These are phyloP conservation scores for Teratosphaeria epicoccoides DNA, from an alignment of 2,329 filamentous ascomycete genomes.

Conservation along the genomic window DNA sequence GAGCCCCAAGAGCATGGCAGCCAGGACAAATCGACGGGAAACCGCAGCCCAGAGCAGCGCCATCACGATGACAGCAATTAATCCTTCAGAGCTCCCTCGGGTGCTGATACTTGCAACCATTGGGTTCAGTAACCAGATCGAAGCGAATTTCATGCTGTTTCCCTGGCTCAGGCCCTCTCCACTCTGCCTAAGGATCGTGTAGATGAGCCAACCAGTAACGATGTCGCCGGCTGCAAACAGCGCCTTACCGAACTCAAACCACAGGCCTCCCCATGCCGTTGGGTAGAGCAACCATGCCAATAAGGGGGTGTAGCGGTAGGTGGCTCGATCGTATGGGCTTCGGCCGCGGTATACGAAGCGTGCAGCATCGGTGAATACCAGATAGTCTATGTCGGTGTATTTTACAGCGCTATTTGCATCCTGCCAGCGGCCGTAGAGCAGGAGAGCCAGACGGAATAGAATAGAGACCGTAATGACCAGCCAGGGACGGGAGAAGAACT, in stretches of 20 bases:
- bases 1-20: slow-evolving; percentile 67
- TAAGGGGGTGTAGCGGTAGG: slow-evolving; percentile 92
- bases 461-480: slow-evolving; percentile 38
- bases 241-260: slow-evolving; percentile 78
- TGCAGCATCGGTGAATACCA: slow-evolving; percentile 92
- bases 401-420: slow-evolving; percentile 86
- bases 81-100: slow-evolving; percentile 81
- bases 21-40: slow-evolving; percentile 49
- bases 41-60: slow-evolving; percentile 74
- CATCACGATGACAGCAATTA: slow-evolving; percentile 76
- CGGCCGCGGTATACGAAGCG: slow-evolving; percentile 57
- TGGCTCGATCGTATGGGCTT: slow-evolving; percentile 80
- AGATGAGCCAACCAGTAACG: slow-evolving; percentile 69
- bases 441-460: slow-evolving; percentile 58
- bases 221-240: slow-evolving; percentile 79
- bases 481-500: slow-evolving; percentile 2
- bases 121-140: slow-evolving; percentile 89
- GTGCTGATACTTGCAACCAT: slow-evolving; percentile 98
- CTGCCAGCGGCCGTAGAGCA: slow-evolving; percentile 85
- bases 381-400: slow-evolving; percentile 98
- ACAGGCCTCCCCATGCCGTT: slow-evolving; percentile 51
- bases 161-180: slow-evolving; percentile 35
- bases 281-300: slow-evolving; percentile 85
- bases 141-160: slow-evolving; percentile 62
- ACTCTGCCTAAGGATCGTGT: slow-evolving; percentile 37